Evolutionary conservation across 495 filamentous ascomycete genomes (phyloP), one percentile per base, ranked within the genome.

Genomic region (Hypoxylon rickii): DNA sequence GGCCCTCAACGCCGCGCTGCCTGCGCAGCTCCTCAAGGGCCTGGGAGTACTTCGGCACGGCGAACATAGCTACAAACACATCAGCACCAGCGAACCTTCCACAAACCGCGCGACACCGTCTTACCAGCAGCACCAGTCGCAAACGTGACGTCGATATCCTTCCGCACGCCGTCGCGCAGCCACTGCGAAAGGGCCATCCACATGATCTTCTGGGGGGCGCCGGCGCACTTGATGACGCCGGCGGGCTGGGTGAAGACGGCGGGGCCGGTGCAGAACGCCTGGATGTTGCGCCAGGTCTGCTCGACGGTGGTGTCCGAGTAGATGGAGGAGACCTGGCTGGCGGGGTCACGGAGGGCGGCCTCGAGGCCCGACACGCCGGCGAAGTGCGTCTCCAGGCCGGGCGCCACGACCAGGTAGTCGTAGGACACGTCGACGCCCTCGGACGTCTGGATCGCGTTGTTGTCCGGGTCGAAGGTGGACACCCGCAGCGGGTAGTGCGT

Each of bases 201-300:
- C 83, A 87, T 82, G 65, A 81, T 72, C 70, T 88, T 88, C 60
- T 88, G 86, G 6, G 86, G 86, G 0, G 84, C 86, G 20, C 86
- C 86, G 1, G 86, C 86, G 55, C 86, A 88, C 67, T 88, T 88
- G 62, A 88, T 75, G 16, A 81, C 69, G 34, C 86, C 86, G 1
- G 80, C 73, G 5, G 86, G 86, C 63, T 87, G 84, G 6, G 85
- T 88, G 77, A 89, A 89, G 52, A 88, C 78, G 19, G 84, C 86
- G n/a, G 65, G 69, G 3, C 86, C 85, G 45, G 76, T 73, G 48
- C 76, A 64, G 43, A 87, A 72, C 41, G 71, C 74, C 51, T 84
- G 60, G 33, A 89, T 76, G 2, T 75, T 81, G 39, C 61, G 64
- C 69, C 78, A 84, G 7, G 78, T 77, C 72, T 85, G 84, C 71